These are phyloP conservation scores for Penstemon barbatus DNA, from an alignment of 257 asterid species.

Conservation along the genomic window DNA sequence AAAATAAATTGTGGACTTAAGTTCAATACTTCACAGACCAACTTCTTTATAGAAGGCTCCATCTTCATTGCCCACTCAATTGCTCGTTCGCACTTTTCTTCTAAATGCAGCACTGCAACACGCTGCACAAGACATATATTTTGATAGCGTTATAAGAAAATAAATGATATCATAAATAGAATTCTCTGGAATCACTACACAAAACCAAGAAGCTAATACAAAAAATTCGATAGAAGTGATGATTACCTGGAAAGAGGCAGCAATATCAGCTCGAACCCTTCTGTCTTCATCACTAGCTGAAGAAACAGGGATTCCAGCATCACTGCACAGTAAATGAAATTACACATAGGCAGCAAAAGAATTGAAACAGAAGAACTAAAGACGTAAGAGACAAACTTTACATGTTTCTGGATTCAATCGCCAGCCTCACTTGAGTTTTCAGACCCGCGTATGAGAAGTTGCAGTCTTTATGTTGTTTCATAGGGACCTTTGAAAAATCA, in stretches of 20 bases:
- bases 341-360: conserved; percentile 12
- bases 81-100: conserved; percentile 87
- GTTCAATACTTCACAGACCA: conserved; percentile 48
- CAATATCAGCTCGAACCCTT: conserved; percentile 84
- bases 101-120: conserved; percentile 86
- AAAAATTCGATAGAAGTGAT: neutral
- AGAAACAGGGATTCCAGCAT: conserved; percentile 68
- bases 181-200: conserved; percentile 6
- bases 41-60: conserved; percentile 74
- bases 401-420: conserved; percentile 87
- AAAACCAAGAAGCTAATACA: neutral
- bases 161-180: conserved; percentile 2
- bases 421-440: conserved; percentile 97
- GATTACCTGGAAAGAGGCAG: conserved; percentile 93
- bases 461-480: conserved; percentile 97
- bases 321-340: conserved; percentile 45
- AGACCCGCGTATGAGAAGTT: conserved; percentile 98
- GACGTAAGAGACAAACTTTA: conserved; percentile 32
- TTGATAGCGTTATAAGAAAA: neutral
- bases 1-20: neutral
- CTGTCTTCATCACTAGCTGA: conserved; percentile 71
- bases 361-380: conserved; percentile 5
- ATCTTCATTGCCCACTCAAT: conserved; percentile 85
- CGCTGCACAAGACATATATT: conserved; percentile 47
- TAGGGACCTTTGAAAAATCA: conserved; percentile 70